Base-by-base conservation (phyloP, 805 yeast species). In the Lipomyces chichibuensis region DNA sequence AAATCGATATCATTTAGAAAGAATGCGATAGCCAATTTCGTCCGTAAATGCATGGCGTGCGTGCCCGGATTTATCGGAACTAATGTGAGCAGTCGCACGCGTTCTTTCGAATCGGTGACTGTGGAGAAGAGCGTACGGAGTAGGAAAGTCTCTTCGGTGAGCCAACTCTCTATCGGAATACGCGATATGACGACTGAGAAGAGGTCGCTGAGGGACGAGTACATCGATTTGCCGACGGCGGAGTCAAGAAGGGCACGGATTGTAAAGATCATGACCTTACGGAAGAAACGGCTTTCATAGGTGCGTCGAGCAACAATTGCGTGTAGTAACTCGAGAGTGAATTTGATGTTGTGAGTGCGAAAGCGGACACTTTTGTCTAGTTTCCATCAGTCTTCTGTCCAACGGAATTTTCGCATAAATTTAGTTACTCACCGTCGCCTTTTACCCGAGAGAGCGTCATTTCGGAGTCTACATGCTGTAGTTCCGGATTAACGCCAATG, bases 1-100 rank as follows among this genome's bases (percentile, higher is more conserved):
- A 13, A 49, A 2, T 66, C 64, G 11, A 59, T 59, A 17, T 67
- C 63, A 7, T 63, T 60, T 33, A 65, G 13, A 46, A 67, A 65
- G 39, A 62, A 65, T 3, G 69, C 64, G 13, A 62, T 46, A n/a
- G 69, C 69, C 14, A 65, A 57, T 37, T 52, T 43, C 6, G 69
- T 62, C 2, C 70, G 65, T 4, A 65, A 13, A 9, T 20, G 17
- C 59, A 62, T 59, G 14, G 60, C 61, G 13, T 49, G 60, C 17
- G 29, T n/a, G 13, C 66, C 66, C 8, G 70, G 63, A 17, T 39
- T 51, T 29, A 65, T 43, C 9, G 70, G 70, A 9, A 65, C 32
- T n/a, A 52, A 11, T 2, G 27, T 61, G 4, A 67, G 57, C 2
- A 65, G 43, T 11, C 35, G 23, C 46, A 46, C 39, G 17, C 70